Evolutionary conservation across 805 yeast genomes (phyloP).

Genomic region (Yamadazyma philogaea): DNA sequence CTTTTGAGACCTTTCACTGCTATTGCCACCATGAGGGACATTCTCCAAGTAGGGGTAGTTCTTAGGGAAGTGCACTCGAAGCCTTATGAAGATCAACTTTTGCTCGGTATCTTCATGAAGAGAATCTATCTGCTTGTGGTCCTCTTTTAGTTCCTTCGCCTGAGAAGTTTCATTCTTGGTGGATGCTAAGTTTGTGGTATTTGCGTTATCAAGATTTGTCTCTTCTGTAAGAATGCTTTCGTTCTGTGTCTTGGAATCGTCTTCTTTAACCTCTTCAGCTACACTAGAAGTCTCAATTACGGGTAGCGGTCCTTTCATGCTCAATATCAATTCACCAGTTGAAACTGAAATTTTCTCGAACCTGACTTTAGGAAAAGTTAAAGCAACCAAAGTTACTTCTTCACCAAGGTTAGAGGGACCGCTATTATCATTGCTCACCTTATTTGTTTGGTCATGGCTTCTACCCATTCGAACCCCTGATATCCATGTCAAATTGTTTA

Average conservation of each 20-base stretch:
- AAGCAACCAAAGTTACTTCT: slow-evolving; percentile 85
- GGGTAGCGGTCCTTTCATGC: slow-evolving; percentile 63
- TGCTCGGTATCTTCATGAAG: slow-evolving; percentile 26
- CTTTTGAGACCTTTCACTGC: slow-evolving; percentile 20
- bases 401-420: slow-evolving; percentile 74
- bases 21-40: slow-evolving; percentile 4
- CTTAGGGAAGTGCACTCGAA: slow-evolving; percentile 67
- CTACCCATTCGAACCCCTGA: slow-evolving; percentile 83
- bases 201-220: neutral
- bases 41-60: slow-evolving; percentile 68
- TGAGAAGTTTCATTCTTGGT: slow-evolving; percentile 1
- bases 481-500: slow-evolving; percentile 83
- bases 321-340: slow-evolving; percentile 72
- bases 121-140: neutral
- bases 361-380: slow-evolving; percentile 78
- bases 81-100: slow-evolving; percentile 59
- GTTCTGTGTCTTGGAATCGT: neutral
- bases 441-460: slow-evolving; percentile 31
- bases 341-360: slow-evolving; percentile 88
- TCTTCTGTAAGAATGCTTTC: slow-evolving; percentile 1
- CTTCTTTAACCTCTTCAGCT: slow-evolving; percentile 1
- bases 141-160: slow-evolving; percentile 1
- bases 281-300: neutral
- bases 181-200: neutral
- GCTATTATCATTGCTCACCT: slow-evolving; percentile 21